phyloP scores from a whole-genome alignment of 2,329 filamentous ascomycete species.

The Fusarium bactridioides region DNA sequence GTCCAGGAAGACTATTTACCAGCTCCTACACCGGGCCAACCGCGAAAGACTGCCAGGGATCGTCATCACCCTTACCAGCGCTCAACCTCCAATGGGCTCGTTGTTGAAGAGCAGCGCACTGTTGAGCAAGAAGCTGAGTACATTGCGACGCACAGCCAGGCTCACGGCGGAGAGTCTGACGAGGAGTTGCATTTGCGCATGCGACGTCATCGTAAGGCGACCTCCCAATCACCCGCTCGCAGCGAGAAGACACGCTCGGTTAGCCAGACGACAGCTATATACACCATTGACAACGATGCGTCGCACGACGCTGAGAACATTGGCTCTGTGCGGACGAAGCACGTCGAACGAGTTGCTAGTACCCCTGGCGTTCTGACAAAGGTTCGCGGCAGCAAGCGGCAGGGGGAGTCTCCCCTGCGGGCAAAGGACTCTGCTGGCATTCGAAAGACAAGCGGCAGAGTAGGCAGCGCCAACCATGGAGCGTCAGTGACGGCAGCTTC shows the following conservation, averaged over 20 bases:
- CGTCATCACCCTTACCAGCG: constrained; percentile 77
- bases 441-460: constrained; percentile 71
- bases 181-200: constrained; percentile 84
- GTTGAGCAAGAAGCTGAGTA: constrained; percentile 67
- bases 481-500: constrained; percentile 54
- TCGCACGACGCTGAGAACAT: constrained; percentile 77
- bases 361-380: constrained; percentile 68
- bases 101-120: constrained; percentile 59
- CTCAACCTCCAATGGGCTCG: constrained; percentile 55
- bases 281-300: constrained; percentile 70
- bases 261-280: constrained; percentile 78
- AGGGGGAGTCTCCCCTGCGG: constrained; percentile 58
- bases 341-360: constrained; percentile 63
- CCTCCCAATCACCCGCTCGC: constrained; percentile 67
- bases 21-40: constrained; percentile 93
- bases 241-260: constrained; percentile 73
- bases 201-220: constrained; percentile 70
- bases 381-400: constrained; percentile 68
- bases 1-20: constrained; percentile 92
- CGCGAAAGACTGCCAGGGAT: constrained; percentile 86
- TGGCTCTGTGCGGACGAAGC: constrained; percentile 66
- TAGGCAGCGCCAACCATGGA: constrained; percentile 64
- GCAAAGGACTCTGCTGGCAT: constrained; percentile 62
- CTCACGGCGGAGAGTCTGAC: constrained; percentile 74
- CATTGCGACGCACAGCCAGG: constrained; percentile 67